Conservation (phyloP, 352 stramenopile genomes). For the Phytophthora pseudosyringae region DNA sequence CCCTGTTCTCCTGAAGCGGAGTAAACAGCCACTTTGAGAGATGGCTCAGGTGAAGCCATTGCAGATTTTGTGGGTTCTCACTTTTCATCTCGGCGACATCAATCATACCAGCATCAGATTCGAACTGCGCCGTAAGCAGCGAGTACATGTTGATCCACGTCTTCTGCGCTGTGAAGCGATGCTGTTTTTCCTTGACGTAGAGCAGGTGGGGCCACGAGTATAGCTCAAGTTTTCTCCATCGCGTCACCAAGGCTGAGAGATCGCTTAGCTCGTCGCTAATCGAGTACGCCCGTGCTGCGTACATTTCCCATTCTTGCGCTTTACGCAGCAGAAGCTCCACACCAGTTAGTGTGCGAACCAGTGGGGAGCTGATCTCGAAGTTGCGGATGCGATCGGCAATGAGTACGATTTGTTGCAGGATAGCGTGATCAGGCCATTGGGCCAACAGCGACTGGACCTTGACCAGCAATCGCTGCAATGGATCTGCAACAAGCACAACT, state of each 20-base stretch:
- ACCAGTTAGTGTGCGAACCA: conserved; percentile 93
- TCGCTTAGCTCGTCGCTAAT: conserved; percentile 91
- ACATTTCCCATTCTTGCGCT: conserved; percentile 99
- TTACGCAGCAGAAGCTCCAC: conserved; percentile 97
- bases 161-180: conserved; percentile 77
- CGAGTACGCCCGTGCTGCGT: conserved; percentile 92
- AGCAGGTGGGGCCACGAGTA: conserved; percentile 97
- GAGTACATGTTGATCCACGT: conserved; percentile 92
- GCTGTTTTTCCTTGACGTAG: conserved; percentile 85
- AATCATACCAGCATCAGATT: conserved; percentile 45
- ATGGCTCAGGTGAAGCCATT: conserved; percentile 74
- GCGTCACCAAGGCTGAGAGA: conserved; percentile 95
- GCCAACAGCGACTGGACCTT: conserved; percentile 92
- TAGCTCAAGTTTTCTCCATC: conserved; percentile 98
- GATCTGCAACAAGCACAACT: conserved; percentile 87
- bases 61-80: conserved; percentile 37
- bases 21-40: conserved; percentile 72
- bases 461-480: conserved; percentile 90
- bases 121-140: conserved; percentile 81
- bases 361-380: conserved; percentile 85
- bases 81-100: conserved; percentile 7
- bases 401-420: conserved; percentile 95
- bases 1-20: conserved; percentile 29
- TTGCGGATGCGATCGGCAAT: conserved; percentile 90
- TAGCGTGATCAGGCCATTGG: conserved; percentile 96